Evolutionary conservation across 2,329 filamentous ascomycete species (phyloP).

Genomic region (Furcasterigmium sp.): DNA sequence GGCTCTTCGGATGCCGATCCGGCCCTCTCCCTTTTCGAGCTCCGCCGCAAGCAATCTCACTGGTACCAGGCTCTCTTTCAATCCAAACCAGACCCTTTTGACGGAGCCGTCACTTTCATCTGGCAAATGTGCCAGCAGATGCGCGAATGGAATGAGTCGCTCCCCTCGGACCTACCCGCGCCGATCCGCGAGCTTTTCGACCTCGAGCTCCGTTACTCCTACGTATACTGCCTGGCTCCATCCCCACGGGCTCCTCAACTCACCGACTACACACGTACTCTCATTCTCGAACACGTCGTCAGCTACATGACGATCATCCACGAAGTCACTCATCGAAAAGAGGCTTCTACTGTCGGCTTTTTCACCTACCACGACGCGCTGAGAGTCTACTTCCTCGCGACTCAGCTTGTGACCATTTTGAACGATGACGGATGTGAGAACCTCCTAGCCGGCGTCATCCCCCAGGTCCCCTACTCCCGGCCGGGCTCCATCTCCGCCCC

Average conservation of each 20-base stretch:
- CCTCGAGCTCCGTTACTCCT: constrained; percentile 85
- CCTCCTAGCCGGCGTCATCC: constrained; percentile 43
- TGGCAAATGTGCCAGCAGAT: constrained; percentile 73
- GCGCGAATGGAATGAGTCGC: constrained; percentile 74
- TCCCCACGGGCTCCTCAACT: constrained; percentile 68
- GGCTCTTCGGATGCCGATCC: constrained; percentile 55
- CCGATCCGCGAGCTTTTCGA: constrained; percentile 74
- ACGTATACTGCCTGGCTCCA: constrained; percentile 82
- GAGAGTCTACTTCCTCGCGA: constrained; percentile 71
- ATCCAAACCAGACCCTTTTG: constrained; percentile 62
- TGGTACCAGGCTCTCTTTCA: constrained; percentile 91
- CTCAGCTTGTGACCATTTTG: constrained; percentile 58
- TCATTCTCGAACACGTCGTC: constrained; percentile 83
- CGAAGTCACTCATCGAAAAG: constrained; percentile 54
- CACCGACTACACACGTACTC: constrained; percentile 68
- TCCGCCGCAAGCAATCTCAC: constrained; percentile 78
- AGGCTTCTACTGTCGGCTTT: constrained; percentile 51
- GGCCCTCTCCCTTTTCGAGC: constrained; percentile 72
- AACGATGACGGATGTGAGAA: constrained; percentile 28
- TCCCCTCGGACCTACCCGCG: constrained; percentile 60
- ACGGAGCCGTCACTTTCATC: constrained; percentile 65
- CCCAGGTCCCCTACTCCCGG: constrained; percentile 36
- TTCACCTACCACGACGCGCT: constrained; percentile 86
- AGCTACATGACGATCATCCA: constrained; percentile 75
- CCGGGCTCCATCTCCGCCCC: constrained; percentile 45